A percentile compares a stretch with the other conserved stretches of the same genome.
Evolutionary conservation across 2,329 filamentous ascomycete genomes (phyloP).

Genomic region (Aspergillus felis): DNA sequence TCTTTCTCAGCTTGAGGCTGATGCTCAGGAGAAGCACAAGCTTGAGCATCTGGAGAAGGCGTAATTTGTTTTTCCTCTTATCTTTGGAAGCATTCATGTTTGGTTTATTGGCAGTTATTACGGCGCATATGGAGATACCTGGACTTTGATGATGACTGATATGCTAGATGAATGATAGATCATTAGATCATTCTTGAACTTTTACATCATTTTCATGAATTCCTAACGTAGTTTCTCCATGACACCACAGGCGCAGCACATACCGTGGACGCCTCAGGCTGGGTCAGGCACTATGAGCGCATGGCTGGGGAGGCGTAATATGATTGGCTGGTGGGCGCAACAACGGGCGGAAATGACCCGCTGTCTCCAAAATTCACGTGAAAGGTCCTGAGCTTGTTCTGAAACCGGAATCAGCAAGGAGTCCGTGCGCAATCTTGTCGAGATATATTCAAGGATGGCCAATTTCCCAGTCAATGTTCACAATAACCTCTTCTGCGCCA

Average conservation of each 20-base stretch:
- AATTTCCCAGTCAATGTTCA: neutral
- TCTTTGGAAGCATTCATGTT: neutral
- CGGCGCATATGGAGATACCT: neutral
- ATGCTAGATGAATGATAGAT: neutral
- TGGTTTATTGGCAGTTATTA: neutral
- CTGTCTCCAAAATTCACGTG: neutral
- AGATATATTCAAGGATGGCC: neutral
- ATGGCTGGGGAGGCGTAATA: neutral
- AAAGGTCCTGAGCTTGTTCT: neutral
- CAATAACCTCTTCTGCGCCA: neutral
- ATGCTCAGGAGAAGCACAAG: constrained; percentile 28
- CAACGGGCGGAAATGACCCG: neutral
- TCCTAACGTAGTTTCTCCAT: neutral
- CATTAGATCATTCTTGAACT: neutral
- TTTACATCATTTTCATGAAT: neutral
- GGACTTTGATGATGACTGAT: neutral
- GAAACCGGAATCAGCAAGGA: neutral
- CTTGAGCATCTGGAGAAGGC: constrained; percentile 21
- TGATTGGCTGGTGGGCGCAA: neutral
- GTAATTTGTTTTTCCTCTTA: neutral
- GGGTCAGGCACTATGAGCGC: neutral
- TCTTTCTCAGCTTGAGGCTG: constrained; percentile 34
- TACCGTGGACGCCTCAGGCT: neutral
- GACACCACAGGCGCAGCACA: neutral
- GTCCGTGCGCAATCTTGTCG: neutral